These are phyloP conservation scores for Acacia pycnantha DNA, from an alignment of 331 rosid genomes.

Conservation along the genomic window DNA sequence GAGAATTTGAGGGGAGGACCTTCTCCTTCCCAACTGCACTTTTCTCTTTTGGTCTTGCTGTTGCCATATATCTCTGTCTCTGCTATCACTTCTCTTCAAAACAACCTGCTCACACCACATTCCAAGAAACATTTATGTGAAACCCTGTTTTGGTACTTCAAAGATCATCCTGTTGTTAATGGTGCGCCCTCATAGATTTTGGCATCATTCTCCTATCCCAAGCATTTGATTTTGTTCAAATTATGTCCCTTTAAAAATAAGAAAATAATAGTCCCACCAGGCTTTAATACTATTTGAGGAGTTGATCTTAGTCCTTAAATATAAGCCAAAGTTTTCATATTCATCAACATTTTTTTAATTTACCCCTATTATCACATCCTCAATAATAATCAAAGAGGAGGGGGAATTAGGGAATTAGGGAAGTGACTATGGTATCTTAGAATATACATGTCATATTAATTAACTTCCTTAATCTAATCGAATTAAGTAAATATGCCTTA, in stretches of 20 bases:
- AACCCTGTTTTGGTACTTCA: background rate
- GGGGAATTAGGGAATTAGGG: too few species aligned
- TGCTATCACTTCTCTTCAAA: background rate
- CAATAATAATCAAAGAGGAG: too few species aligned
- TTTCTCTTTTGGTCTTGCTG: slow-evolving; percentile 46
- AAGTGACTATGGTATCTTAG: too few species aligned
- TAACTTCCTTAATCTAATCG: too few species aligned
- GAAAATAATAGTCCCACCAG: background rate
- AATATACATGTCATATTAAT: too few species aligned
- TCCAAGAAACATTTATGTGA: background rate
- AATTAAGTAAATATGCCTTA: too few species aligned
- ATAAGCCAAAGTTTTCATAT: too few species aligned
- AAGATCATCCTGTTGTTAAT: background rate
- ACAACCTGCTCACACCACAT: slow-evolving; percentile 16
- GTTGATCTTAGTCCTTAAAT: too few species aligned
- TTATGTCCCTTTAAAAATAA: background rate
- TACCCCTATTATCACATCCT: too few species aligned
- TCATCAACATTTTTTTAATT: too few species aligned
- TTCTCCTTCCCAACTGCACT: slow-evolving; percentile 48
- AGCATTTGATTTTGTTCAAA: background rate
- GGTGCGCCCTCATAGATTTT: background rate
- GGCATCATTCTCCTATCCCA: background rate
- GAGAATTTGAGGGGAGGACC: slow-evolving; percentile 30
- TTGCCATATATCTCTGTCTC: slow-evolving; percentile 48
- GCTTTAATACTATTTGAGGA: too few species aligned